phyloP scores from a whole-genome alignment of 2,329 filamentous ascomycete species.

The Paecilomyces fulvus region DNA sequence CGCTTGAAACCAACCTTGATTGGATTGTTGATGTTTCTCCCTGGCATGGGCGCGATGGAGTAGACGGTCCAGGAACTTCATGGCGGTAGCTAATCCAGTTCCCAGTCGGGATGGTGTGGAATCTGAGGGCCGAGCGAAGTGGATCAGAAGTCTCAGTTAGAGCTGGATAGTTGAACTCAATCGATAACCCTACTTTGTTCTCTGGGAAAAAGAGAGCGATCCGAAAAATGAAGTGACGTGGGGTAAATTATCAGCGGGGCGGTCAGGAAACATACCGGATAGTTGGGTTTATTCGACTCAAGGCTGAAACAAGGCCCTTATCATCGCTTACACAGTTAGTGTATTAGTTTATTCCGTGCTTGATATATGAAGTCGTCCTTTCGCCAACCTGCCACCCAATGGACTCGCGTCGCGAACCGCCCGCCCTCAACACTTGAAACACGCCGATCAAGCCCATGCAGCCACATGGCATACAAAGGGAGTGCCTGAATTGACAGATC shows the following conservation, averaged over 20 bases:
- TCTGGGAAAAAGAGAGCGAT: neutral
- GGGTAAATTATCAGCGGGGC: neutral
- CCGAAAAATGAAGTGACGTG: neutral
- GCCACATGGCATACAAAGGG: neutral
- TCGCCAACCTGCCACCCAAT: neutral
- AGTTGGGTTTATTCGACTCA: neutral
- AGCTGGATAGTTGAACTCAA: neutral
- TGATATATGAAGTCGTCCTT: neutral
- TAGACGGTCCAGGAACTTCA: slow-evolving; percentile 11
- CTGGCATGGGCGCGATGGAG: slow-evolving; percentile 10
- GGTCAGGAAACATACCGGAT: neutral
- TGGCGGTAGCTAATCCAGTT: slow-evolving; percentile 1
- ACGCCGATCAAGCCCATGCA: neutral
- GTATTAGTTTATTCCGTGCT: neutral
- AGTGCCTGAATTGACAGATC: neutral
- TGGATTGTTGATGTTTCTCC: slow-evolving; percentile 6
- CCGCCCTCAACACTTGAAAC: neutral
- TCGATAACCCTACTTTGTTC: neutral
- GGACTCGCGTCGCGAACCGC: neutral
- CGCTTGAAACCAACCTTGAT: slow-evolving; percentile 1
- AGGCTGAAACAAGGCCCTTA: neutral
- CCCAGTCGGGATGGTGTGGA: neutral
- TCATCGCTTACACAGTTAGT: neutral
- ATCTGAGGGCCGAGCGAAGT: neutral
- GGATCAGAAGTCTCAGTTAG: neutral